Evolutionary conservation across 805 yeast species (phyloP), one percentile per base, ranked within the genome.

Genomic region (Priceomyces carsonii): DNA sequence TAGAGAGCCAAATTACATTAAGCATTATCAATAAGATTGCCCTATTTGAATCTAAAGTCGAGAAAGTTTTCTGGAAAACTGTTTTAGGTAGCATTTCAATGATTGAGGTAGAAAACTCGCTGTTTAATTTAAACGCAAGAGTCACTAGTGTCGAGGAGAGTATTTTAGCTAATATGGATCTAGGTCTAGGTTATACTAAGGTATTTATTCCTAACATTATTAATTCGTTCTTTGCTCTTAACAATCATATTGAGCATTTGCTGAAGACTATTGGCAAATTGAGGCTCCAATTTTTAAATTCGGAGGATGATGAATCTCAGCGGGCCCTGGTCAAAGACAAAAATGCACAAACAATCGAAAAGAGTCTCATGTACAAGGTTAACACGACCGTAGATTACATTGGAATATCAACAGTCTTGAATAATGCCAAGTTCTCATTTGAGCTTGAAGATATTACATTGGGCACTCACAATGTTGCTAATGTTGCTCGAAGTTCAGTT

Each of bases 381-480:
- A 46, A 48, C 5, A 38, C 59, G 20, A 32, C 46, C 2, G 63
- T 59, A 30, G 64, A 67, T 20, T 68, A 67, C 36, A 48, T 60
- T 27, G 70, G 69, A 3, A 27, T 70, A 15, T 57, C 69, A 1
- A 50, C 66, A 5, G 50, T 57, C 32, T 41, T 54, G 9, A 61
- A 57, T 9, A 59, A 51, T 16, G 47, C 65, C 4, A 56, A 61
- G 29, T 59, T 53, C 32, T 52, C 71, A 0, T 42, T 66, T 17
- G 74, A 66, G 35, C 28, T 61, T 1, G 71, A 68, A 32, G 61
- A 57, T 2, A 28, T 58, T 3, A 42, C 53, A 1, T 26, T 59
- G 1, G 51, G 52, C 3, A 29, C 48, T 1, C 40, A 33, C 33
- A 61, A 61, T 46, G 53, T 60, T 15, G 51, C 55, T 1, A 43